A percentile compares a stretch with the other conserved stretches of the same genome.
Conservation (phyloP, 495 filamentous ascomycete species). For the Peziza echinospora region DNA sequence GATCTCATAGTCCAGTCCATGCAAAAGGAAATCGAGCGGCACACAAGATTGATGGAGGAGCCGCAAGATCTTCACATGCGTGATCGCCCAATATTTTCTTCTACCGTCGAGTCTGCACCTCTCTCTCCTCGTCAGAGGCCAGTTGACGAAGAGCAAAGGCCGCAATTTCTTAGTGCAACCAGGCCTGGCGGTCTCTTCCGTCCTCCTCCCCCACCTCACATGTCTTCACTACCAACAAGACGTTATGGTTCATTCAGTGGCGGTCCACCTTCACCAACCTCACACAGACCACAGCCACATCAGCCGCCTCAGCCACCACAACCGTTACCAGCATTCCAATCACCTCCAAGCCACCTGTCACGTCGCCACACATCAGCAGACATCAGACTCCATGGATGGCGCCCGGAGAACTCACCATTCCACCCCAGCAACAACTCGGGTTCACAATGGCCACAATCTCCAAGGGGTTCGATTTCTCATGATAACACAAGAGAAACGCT, state of each 20-base stretch:
- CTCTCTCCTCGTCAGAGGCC: conserved; percentile 82
- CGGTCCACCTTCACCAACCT: not conserved
- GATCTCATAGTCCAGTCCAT: conserved; percentile 41
- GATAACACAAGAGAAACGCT: conserved; percentile 20
- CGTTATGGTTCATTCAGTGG: not conserved
- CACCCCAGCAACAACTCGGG: conserved; percentile 20
- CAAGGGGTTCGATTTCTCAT: conserved; percentile 23
- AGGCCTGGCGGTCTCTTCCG: conserved; percentile 46
- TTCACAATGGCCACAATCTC: conserved; percentile 69
- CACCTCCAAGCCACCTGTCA: conserved; percentile 52
- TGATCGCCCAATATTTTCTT: conserved; percentile 49
- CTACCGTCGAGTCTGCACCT: conserved; percentile 52
- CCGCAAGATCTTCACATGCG: conserved; percentile 54
- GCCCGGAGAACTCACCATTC: conserved; percentile 49
- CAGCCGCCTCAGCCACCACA: conserved; percentile 47
- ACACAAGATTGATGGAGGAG: conserved; percentile 64
- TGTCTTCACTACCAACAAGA: conserved; percentile 30
- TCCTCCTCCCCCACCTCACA: conserved; percentile 48
- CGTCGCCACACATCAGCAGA: conserved; percentile 90
- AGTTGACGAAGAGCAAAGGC: conserved; percentile 62
- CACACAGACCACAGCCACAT: conserved; percentile 31
- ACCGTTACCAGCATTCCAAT: conserved; percentile 50
- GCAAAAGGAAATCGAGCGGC: conserved; percentile 68
- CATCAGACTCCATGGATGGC: conserved; percentile 80
- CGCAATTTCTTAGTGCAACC: conserved; percentile 36